Base-by-base conservation (phyloP, 2,329 filamentous ascomycete genomes). In the Massarina eburnea region DNA sequence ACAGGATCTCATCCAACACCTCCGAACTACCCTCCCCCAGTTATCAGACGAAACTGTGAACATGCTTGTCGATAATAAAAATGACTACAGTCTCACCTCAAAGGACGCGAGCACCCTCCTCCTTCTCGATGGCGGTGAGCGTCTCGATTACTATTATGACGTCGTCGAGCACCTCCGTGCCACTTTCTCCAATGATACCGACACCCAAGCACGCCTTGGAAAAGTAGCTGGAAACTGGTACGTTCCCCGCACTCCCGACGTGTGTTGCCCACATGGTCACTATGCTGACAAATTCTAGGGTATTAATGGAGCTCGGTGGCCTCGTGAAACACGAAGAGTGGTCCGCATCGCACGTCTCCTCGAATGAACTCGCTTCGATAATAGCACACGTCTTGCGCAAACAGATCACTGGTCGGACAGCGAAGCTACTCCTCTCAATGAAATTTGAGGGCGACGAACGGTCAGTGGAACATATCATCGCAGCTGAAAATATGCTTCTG, bases 41-140 rank as follows among this genome's bases (percentile, higher is more conserved):
- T 74, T 88, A 8, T 90, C 91, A 0, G 91, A 96, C 55, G 74
- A 79, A 14, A 81, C 89, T 45, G 66, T 92, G 2, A 73, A 81
- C 26, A 76, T 80, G 27, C 75, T 95, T 2, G 78, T 83, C 1
- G 56, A 73, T 1, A 70, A 78, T 2, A n/a, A 15, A 14, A 52
- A 68, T 5, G 64, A 66, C n/a, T 91, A 89, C 58, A 82, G 82
- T 0, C 74, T 99, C 10, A 87, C 85, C 0, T 67, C 82, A 7
- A 94, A 94, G 64, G 94, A 99, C 61, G 91, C 92, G 1, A 80
- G 88, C 54, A 88, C 91, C 0, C 75, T 99, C 26, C 78, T 91
- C 37, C 79, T 82, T 7, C 75, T 95, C 1, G 88, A 97, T 52
- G 81, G 86, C 43, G 91, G 91, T 7, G 84, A 84, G 7, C 81